Conservation (phyloP, 2,329 filamentous ascomycete species). For the Cercospora beticola region DNA sequence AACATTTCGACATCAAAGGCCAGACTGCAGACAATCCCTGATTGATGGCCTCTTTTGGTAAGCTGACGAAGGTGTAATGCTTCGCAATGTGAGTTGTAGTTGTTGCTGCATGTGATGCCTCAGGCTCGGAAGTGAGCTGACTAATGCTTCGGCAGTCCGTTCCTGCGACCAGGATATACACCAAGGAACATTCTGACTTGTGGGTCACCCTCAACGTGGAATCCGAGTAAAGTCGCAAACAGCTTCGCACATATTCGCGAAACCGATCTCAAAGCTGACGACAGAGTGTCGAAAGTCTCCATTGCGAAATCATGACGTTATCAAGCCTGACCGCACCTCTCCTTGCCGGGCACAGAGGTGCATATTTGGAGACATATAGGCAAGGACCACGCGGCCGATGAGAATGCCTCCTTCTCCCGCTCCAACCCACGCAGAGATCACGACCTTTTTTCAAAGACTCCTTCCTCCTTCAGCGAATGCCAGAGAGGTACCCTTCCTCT, state of each 20-base stretch:
- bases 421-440: conserved; percentile 7
- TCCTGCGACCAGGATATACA: background rate
- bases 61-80: background rate
- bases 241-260: background rate
- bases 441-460: conserved; percentile 9
- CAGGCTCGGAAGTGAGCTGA: background rate
- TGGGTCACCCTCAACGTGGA: background rate
- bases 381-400: background rate
- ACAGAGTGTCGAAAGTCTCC: background rate
- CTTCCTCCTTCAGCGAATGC: conserved; percentile 7
- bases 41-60: background rate
- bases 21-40: background rate
- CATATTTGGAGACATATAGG: background rate
- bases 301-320: background rate
- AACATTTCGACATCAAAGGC: no score
- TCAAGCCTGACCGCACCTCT: background rate
- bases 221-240: background rate
- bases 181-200: background rate
- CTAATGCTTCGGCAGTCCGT: background rate
- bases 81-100: background rate
- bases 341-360: background rate
- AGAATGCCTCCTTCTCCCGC: background rate
- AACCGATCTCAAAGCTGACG: background rate
- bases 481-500: conserved; percentile 15
- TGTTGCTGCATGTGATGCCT: no score